Base-by-base conservation (phyloP, 306 rosid species). In the Sicyos edulis region DNA sequence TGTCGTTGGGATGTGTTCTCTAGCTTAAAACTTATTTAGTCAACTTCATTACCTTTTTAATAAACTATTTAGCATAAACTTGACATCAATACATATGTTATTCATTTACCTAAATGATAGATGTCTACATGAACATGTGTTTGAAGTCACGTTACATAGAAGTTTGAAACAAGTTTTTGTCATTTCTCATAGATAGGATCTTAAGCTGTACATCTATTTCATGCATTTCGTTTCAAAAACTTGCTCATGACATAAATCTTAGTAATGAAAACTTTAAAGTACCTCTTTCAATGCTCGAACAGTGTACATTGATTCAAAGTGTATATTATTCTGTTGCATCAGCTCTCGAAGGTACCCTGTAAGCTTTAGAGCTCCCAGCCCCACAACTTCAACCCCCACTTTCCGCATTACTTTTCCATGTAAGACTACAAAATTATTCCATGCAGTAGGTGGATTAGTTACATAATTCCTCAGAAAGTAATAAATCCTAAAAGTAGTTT, bases 221-320 rank as follows among this genome's bases (percentile, higher is more conserved):
- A 12, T 47, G 10, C 13, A 0, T 6, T 37, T 37, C 44, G 8
- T 37, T 4, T 37, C 44, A 37, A 37, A 54, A 60, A 15, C 76
- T 62, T 16, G 29, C 21, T 52, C 21, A 54, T 14, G 61, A 70
- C n/a, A 26, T n/a, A 71, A 76, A 70, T 45, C 26, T 34, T 37
- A 62, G 20, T 10, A 62, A 72, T 10, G 37, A 10, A n/a, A 82
- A 74, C 69, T 58, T 62, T 21, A 81, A 32, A 2, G 66, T 84
- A 92, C 96, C 98, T 90, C 98, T 85, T 92, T 86, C 74, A 90
- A 80, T 45, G 89, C 78, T 70, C 90, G 88, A 78, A 92, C 85
- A 22, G 98, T 90, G 85, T 86, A 84, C 74, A 84, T 59, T 14
- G 98, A 90, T 76, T 87, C 87, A 66, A 88, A 92, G 72, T 9